Evolutionary conservation across 2,329 filamentous ascomycete species (phyloP), one percentile per base, ranked within the genome.

Genomic region (Botrytis cinerea): DNA sequence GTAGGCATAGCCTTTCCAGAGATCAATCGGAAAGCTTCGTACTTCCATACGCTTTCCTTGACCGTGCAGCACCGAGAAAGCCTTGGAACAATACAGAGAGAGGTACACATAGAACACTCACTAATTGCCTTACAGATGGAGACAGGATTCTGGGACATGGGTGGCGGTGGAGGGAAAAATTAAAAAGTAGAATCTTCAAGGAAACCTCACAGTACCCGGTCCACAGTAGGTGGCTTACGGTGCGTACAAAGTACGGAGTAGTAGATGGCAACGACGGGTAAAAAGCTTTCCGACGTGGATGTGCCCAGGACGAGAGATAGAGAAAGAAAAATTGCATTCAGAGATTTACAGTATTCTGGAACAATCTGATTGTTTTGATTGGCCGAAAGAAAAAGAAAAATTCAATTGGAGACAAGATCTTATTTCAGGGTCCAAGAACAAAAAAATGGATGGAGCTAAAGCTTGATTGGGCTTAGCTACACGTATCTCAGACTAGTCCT

Each of bases 111-210:
- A 16, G 32, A 71, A 63, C 57, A 63, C 38, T 70, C 45, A 70
- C 72, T 68, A 9, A 71, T 35, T 38, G n/a, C 62, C 57, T 28
- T 62, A 35, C 81, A 93, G 87, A 89, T 93, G 87, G 92, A 94
- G 82, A 90, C 88, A 75, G 89, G 87, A 1, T 94, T 94, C 80
- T 94, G 92, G 92, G 87, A 92, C 73, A 93, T 93, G 90, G 89
- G 87, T 1, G 77, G 48, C 60, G 71, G 68, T 43, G 71, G 70
- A 63, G 62, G 51, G 18, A 71, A 64, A 57, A n/a, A 28, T 28
- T 28, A 12, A 57, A 18, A 57, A 25, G 45, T 66, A 40, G 45
- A 46, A 45, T 46, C 28, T 71, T 62, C 28, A 48, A 68, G 8
- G 43, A 38, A 38, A 38, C 38, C 38, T 38, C 61, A 43, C 18